A percentile compares a stretch with the other conserved stretches of the same genome.
Evolutionary conservation across 2,329 filamentous ascomycete genomes (phyloP).

Genomic region (Trichoderma simmonsii): DNA sequence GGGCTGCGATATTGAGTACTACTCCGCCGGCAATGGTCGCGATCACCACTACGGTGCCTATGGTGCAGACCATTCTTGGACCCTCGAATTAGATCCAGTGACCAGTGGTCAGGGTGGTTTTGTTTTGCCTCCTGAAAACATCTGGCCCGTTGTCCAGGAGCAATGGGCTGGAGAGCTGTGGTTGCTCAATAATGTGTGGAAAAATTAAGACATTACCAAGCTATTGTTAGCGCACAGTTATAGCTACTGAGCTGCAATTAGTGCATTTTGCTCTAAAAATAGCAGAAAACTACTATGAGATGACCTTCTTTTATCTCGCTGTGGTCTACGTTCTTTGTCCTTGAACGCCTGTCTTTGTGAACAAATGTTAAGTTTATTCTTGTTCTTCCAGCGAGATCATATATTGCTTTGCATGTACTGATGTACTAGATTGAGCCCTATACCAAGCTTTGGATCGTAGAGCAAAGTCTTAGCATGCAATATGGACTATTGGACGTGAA

Average conservation of each 20-base stretch:
- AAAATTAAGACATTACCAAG: background rate
- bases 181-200: constrained; percentile 8
- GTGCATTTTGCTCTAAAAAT: background rate
- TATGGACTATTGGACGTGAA: background rate
- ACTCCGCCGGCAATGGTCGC: constrained; percentile 6
- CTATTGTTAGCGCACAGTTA: background rate
- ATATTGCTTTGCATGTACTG: background rate
- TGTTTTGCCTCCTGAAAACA: background rate
- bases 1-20: constrained; percentile 11
- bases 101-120: background rate
- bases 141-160: constrained; percentile 7
- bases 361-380: too few relatives aligned
- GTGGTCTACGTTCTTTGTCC: background rate
- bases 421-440: background rate
- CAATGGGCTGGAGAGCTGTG: background rate
- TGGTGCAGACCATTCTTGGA: constrained; percentile 4
- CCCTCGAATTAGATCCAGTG: constrained; percentile 6
- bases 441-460: background rate
- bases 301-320: background rate
- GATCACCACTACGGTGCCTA: constrained; percentile 8
- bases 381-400: too few relatives aligned
- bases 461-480: background rate
- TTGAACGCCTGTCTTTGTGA: background rate
- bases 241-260: background rate
- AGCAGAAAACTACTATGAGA: background rate